Conservation (phyloP, 192 early-diverging fungal species). For the Helicostylum pulchrum region DNA sequence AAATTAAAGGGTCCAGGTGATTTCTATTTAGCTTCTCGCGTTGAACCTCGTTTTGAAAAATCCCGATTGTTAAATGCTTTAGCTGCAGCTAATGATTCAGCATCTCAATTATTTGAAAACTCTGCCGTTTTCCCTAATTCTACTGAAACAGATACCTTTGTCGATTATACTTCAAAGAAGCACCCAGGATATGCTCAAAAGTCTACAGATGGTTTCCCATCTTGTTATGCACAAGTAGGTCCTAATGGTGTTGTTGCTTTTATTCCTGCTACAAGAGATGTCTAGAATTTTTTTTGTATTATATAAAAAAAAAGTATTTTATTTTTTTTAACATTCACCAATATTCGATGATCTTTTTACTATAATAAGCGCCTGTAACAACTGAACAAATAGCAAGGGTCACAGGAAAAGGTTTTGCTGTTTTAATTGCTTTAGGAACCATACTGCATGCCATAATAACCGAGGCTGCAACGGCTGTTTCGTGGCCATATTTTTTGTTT, state of each 20-base stretch:
- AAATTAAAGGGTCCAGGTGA: conserved; percentile 60
- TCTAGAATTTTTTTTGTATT: not conserved
- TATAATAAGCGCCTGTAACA: conserved; percentile 30
- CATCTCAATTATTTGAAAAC: conserved; percentile 29
- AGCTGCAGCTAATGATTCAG: conserved; percentile 27
- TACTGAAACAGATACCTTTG: conserved; percentile 4
- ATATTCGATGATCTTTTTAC: conserved; percentile 37
- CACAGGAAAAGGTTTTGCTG: conserved; percentile 26
- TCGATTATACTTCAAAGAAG: not conserved
- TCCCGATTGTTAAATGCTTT: conserved; percentile 38
- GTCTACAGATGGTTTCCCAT: conserved; percentile 17
- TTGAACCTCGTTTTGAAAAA: conserved; percentile 42
- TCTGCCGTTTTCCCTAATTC: conserved; percentile 20
- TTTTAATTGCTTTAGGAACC: conserved; percentile 31
- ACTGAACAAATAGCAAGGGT: conserved; percentile 26
- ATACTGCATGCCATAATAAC: conserved; percentile 27
- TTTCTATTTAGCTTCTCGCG: conserved; percentile 57
- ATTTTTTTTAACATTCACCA: not conserved
- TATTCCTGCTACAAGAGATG: conserved; percentile 15
- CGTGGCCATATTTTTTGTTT: conserved; percentile 36
- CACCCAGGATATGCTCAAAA: conserved; percentile 32
- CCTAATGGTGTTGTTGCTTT: conserved; percentile 24
- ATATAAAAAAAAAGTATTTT: not conserved
- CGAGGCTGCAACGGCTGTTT: conserved; percentile 36
- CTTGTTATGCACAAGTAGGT: conserved; percentile 33